These are phyloP conservation scores for Lithospermum erythrorhizon DNA, from an alignment of 257 asterid species.

Conservation along the genomic window DNA sequence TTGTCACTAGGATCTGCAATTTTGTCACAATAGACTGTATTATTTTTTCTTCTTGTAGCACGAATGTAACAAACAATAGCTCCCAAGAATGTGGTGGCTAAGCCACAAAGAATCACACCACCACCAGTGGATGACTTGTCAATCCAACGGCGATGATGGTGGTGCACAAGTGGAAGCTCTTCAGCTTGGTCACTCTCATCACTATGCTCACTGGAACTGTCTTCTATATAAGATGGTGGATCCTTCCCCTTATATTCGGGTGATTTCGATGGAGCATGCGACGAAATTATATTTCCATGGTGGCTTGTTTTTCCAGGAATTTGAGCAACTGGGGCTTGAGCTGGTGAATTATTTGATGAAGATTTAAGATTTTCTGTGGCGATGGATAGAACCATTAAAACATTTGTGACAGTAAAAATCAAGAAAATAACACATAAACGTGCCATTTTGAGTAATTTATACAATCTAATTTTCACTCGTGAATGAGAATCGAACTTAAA, in stretches of 20 bases:
- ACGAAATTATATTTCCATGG: neutral
- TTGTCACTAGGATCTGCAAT: constrained; percentile 3
- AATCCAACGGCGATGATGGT: constrained; percentile 8
- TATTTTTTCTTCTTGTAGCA: constrained; percentile 36
- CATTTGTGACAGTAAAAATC: constrained; percentile 6
- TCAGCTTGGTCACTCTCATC: neutral
- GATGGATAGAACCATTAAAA: constrained; percentile 9
- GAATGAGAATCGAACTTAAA: neutral
- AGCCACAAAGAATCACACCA: constrained; percentile 28
- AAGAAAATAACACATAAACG: constrained; percentile 11
- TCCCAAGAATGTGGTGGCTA: constrained; percentile 31
- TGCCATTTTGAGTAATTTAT: constrained; percentile 8
- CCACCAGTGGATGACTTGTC: constrained; percentile 26
- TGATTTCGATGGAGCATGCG: neutral
- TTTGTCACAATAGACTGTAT: neutral
- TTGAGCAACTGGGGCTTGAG: constrained; percentile 3
- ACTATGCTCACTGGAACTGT: neutral
- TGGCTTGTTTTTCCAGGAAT: constrained; percentile 16
- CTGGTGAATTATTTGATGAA: neutral
- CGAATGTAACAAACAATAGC: constrained; percentile 56
- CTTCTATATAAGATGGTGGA: neutral
- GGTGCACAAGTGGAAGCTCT: neutral
- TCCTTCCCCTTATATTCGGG: neutral
- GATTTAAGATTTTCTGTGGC: constrained; percentile 3
- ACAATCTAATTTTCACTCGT: neutral